A percentile compares a stretch with the other conserved stretches of the same genome.
Conservation (phyloP, 306 rosid genomes). For the Prunus campanulata region DNA sequence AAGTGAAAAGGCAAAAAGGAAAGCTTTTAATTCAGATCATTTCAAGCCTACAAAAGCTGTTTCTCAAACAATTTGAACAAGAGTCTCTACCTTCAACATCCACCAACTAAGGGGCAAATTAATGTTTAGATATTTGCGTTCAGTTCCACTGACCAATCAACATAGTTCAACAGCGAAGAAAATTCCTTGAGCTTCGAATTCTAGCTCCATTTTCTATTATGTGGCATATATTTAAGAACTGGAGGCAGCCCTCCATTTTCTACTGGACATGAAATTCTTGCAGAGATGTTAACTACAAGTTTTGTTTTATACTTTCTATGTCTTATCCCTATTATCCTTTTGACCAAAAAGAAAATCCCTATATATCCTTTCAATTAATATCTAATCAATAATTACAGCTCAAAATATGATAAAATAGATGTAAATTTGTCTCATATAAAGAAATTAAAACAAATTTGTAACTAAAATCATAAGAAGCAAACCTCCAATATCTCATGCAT, state of each 20-base stretch:
- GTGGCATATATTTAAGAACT: not conserved
- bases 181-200: not conserved
- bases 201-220: not conserved
- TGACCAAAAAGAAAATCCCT: not conserved
- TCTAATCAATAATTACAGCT: not conserved
- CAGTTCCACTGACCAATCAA: not conserved
- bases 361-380: not conserved
- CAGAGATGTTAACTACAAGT: not conserved
- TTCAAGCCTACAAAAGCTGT: not conserved
- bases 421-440: not conserved
- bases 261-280: not conserved
- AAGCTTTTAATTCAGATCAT: not conserved
- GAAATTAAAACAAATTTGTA: not conserved
- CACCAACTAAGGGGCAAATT: not conserved
- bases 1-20: not conserved
- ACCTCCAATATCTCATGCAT: slow-evolving; percentile 98
- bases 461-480: slow-evolving; percentile 31
- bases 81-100: not conserved
- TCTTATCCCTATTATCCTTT: not conserved
- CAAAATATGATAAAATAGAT: not conserved
- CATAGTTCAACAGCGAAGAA: not conserved
- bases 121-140: not conserved
- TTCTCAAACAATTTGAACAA: not conserved
- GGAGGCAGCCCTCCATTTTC: not conserved
- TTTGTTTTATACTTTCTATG: not conserved